Base-by-base conservation (phyloP, 2,329 filamentous ascomycete genomes). In the Sphaerostilbella broomeana region DNA sequence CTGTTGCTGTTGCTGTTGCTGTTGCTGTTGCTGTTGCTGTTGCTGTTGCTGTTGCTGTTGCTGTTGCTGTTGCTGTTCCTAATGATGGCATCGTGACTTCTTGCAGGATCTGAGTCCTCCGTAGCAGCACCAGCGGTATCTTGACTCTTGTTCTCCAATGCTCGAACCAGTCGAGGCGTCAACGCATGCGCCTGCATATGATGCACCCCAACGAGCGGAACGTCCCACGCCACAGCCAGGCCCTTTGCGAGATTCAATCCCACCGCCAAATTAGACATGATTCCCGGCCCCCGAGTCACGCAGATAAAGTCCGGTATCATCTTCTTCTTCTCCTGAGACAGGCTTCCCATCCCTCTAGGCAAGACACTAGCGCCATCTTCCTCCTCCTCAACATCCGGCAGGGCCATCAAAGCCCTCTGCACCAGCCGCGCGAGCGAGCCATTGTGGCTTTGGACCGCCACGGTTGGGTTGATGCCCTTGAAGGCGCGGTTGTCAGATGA, bases 111-210 rank as follows among this genome's bases (percentile, higher is more conserved):
- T n/a, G n/a, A n/a, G n/a, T n/a, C n/a, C n/a, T n/a, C n/a, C n/a
- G n/a, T n/a, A n/a, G n/a, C n/a, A n/a, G n/a, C n/a, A n/a, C n/a
- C n/a, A n/a, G n/a, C n/a, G 18, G 11, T 7, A 2, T 29, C 15
- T 12, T 11, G 3, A 13, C 25, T 37, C 21, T 15, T 20, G 7
- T 22, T n/a, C 20, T 35, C 35, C 37, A 35, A 38, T 5, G 84
- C 84, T 21, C 69, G 64, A 4, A 82, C 80, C 28, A 98, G 73
- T 8, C 87, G 74, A 12, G 90, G 85, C 13, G 92, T 97, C 46
- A 98, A 66, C 13, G 92, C 84, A 61, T 98, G 92, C 9, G 89
- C 92, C 59, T 95, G 89, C 92, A 98, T 97, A 61, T 98, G 92
- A 60, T 98, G 85, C 1, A 95, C 85, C 1, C 80, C 92, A 1